Evolutionary conservation across 2,329 filamentous ascomycete species (phyloP).

Genomic region (Sporothrix luriei): DNA sequence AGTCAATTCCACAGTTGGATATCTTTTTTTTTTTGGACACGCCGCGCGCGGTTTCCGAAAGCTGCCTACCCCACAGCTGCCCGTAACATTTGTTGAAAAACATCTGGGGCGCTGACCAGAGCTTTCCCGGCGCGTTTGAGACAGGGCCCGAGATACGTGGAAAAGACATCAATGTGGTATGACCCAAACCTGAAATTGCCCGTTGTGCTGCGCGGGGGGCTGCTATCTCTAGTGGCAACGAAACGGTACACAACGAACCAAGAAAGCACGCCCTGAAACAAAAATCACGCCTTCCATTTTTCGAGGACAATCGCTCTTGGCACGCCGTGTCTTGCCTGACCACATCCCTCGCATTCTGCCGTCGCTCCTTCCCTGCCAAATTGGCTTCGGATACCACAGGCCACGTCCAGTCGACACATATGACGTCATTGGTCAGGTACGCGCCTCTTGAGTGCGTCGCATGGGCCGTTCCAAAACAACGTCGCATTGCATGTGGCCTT

Average conservation of each 20-base stretch:
- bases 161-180: background rate
- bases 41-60: too few relatives aligned
- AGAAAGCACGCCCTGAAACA: conserved; percentile 20
- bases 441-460: background rate
- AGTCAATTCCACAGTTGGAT: background rate
- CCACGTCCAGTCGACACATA: background rate
- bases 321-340: conserved; percentile 1
- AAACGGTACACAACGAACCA: background rate
- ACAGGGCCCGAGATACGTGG: background rate
- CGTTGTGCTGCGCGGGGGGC: conserved; percentile 12
- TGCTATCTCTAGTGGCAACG: background rate
- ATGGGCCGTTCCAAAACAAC: conserved; percentile 15
- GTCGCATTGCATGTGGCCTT: conserved; percentile 13
- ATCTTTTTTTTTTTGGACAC: too few relatives aligned
- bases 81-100: background rate
- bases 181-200: background rate
- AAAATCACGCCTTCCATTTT: conserved; percentile 11
- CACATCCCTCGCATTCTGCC: background rate
- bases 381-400: conserved; percentile 1
- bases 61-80: background rate
- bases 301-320: background rate
- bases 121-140: background rate
- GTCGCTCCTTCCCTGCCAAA: conserved; percentile 11
- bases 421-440: conserved; percentile 24
- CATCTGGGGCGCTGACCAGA: background rate